Base-by-base conservation (phyloP, 495 filamentous ascomycete species). In the Astrocystis sublimbata region DNA sequence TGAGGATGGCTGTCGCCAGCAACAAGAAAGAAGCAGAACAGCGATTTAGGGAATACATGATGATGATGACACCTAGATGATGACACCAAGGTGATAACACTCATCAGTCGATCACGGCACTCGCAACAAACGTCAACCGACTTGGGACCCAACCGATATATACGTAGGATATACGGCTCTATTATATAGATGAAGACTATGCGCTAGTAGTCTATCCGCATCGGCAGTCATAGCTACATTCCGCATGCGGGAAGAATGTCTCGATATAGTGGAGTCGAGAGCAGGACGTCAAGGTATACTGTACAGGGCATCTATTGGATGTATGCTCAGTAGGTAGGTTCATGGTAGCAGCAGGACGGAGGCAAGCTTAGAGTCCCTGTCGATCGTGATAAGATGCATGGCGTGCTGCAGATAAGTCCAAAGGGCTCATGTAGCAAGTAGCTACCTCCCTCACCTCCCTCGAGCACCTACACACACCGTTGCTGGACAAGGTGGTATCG, bases 41-140 rank as follows among this genome's bases (percentile, higher is more conserved):
- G 54, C 50, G 52, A 51, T 54, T 53, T 30, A 62, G 55, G 31
- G 58, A 40, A 63, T 54, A 57, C 69, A 71, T 71, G 21, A 58
- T 58, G 21, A 58, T 58, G 66, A 66, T 10, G 49, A 26, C 58
- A 21, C 38, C 26, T 26, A 50, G n/a, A n/a, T n/a, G n/a, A n/a
- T n/a, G n/a, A n/a, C n/a, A n/a, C n/a, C n/a, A n/a, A n/a, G n/a
- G n/a, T n/a, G n/a, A n/a, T n/a, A n/a, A n/a, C n/a, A n/a, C n/a
- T n/a, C n/a, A 45, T 45, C 26, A 7, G 58, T 49, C 36, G 38
- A 51, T 1, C 23, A 26, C n/a, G 23, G 47, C 35, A 17, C 10
- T 26, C 1, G n/a, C n/a, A 43, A 53, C 58, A 17, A 36, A 31
- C 28, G 46, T 36, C 40, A 47, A 41, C 9, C 41, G 42, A 46